Evolutionary conservation across 257 asterid species (phyloP), one percentile per base, ranked within the genome.

Genomic region (Solanum phureja): DNA sequence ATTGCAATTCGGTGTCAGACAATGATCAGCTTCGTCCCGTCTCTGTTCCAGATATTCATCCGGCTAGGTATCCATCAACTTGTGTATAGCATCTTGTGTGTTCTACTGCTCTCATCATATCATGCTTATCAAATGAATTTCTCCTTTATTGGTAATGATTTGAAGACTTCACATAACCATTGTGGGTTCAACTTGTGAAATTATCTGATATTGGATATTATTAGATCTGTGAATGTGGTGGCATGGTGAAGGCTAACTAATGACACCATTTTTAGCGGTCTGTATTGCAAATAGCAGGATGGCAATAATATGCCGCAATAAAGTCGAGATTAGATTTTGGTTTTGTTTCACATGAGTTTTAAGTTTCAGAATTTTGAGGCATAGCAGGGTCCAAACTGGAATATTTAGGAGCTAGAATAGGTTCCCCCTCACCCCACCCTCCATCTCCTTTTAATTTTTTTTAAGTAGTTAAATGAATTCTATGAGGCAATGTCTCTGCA

Each of bases 21-120:
- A 89, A 84, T 87, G 99, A 97, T 87, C 99, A 95, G 93, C 98
- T 97, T 90, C 99, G 99, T 69, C 94, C 98, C 85, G 92, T 94
- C 86, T 92, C 96, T 52, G 58, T 95, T 90, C 99, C 99, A 38
- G 99, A 97, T 92, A 91, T 97, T 91, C 98, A 94, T 91, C 99
- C 99, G 14, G 99, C 99, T 33, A 94, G 99, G 99, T 97, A 90
- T 87, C 86, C 84, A 73, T 90, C 88, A 46, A 34, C 85, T 42
- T 88, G 40, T 88, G 31, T 52, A 33, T 82, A 6, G 33, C 6
- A 77, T 86, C 76, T 83, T 89, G 31, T 82, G 27, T 82, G 44
- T 19, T 31, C 71, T 33, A 82, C 71, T 49, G 44, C 19, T 82
- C 86, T 82, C 31, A 49, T 82, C 21, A 19, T 49, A 6, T 31